Evolutionary conservation across 441 rosid genomes (phyloP), one percentile per base, ranked within the genome.

Genomic region (Aquilaria agallochum): DNA sequence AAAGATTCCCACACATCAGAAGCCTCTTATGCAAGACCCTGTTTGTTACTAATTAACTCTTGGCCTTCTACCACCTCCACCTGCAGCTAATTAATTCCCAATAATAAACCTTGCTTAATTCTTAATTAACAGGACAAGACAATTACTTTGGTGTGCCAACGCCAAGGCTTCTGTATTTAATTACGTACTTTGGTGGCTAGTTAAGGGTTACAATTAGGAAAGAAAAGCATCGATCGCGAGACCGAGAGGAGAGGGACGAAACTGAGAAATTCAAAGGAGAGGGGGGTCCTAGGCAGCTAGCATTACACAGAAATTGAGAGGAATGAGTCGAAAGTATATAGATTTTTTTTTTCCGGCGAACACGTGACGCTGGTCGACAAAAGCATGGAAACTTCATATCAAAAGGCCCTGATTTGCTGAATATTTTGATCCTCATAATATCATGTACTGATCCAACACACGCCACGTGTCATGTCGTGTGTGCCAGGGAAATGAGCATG

Each of bases 401-500:
- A 31, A 34, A 34, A 55, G 40, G 60, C 42, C 6, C 33, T 60
- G 66, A 53, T 59, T 58, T 34, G 42, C 42, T 5, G 42, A 44
- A 56, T 56, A 32, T 15, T 56, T 66, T 42, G 34, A 56, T 56
- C 62, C 46, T 33, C 1, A 33, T 47, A 11, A 63, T 32, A 56
- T 34, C 40, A 56, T 53, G 60, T 59, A 68, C 55, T 40, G 44
- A 48, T 36, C 58, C 50, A 59, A 67, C 73, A 77, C 76, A 72
- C 45, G 79, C 46, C 68, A 74, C 80, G 78, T 72, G 81, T 67
- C 81, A 14, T 79, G 80, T 74, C 79, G 62, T 69, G 76, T 72
- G 52, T 50, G 67, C 53, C 32, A 72, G 66, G 61, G 68, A 63
- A 72, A 56, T 27, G 48, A 36, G 73, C 83, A 74, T 71, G 87